Percentiles rank a stretch among this genome's conserved stretches.
Evolutionary conservation across 768 basidiomycete genomes (phyloP).

Genomic region (Tylopilus rubrobrunneus): DNA sequence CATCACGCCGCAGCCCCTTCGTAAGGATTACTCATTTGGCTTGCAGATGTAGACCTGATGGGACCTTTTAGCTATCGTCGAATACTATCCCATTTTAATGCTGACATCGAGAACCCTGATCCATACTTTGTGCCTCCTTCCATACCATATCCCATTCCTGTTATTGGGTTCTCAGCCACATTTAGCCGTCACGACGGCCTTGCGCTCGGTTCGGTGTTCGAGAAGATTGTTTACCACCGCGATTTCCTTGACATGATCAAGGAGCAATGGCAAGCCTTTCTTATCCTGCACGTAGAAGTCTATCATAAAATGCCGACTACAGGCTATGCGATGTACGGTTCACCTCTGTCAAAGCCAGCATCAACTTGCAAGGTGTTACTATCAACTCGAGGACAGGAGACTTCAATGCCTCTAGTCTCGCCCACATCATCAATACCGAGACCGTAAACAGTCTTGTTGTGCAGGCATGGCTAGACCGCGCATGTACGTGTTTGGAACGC

Average conservation of each 20-base stretch:
- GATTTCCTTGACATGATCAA: constrained; percentile 92
- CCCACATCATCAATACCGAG: constrained; percentile 76
- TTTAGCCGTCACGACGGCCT: constrained; percentile 90
- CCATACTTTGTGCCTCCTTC: constrained; percentile 33
- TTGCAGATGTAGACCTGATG: constrained; percentile 1
- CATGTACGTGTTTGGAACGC: constrained; percentile 45
- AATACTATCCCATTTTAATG: constrained; percentile 80
- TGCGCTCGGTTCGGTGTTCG: constrained; percentile 84
- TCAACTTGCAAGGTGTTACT: constrained; percentile 65
- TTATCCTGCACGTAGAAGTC: neutral
- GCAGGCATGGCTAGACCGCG: constrained; percentile 81
- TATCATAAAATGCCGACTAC: constrained; percentile 1
- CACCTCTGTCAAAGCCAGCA: constrained; percentile 72
- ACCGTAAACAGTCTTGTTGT: constrained; percentile 77
- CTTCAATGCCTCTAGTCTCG: constrained; percentile 74
- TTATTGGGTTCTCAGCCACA: constrained; percentile 94
- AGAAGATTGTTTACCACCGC: constrained; percentile 88
- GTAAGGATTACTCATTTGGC: constrained; percentile 37
- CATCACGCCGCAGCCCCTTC: constrained; percentile 94
- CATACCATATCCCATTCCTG: constrained; percentile 57
- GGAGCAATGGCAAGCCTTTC: constrained; percentile 66
- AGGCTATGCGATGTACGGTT: constrained; percentile 87
- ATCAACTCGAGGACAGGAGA: constrained; percentile 72
- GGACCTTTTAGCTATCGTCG: constrained; percentile 59
- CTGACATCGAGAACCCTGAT: constrained; percentile 56